Base-by-base conservation (phyloP, 2,329 filamentous ascomycete genomes). In the Cryphonectria parasitica region DNA sequence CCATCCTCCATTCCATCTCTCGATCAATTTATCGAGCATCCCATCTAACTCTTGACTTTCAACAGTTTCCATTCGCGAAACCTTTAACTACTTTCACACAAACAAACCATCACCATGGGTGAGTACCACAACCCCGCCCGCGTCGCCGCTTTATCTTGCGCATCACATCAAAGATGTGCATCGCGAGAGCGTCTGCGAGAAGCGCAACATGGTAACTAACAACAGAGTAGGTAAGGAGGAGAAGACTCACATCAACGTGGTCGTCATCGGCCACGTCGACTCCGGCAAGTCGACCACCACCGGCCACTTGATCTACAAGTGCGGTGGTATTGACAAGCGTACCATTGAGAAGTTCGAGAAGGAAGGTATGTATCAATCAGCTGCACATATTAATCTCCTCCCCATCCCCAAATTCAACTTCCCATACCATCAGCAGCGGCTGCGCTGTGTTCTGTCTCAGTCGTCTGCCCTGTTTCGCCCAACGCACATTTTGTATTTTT, bases 271-370 rank as follows among this genome's bases (percentile, higher is more conserved):
- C 90, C 95, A 97, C 91, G 95, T 97, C 93, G 94, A 97, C 88
- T 97, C 94, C 86, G 95, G 95, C 88, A 98, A 98, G 92, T 97
- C 95, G 79, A 98, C 95, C 85, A 98, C 95, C 85, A 92, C 86
- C 80, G 90, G 91, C 85, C 91, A 95, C 89, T 91, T 99, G 91
- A 98, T 99, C 93, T 98, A 98, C 94, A 95, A 99, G 92, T 98
- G 96, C 90, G 96, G 96, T 92, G 96, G 96, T 94, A 99, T 98
- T 83, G 96, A 99, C 93, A 94, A 95, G 91, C 95, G 96, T 94
- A 98, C 95, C 86, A 99, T 99, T 85, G 96, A 99, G 92, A 99
- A 99, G 93, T 99, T 99, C 91, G 96, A 99, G 95, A 99, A 99
- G 71, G 71, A 72, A 62, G 94, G 94, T 97, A 86, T 84, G 90